Base-by-base conservation (phyloP, 371 early-diverging fungal genomes). In the Rhizopus delemar region DNA sequence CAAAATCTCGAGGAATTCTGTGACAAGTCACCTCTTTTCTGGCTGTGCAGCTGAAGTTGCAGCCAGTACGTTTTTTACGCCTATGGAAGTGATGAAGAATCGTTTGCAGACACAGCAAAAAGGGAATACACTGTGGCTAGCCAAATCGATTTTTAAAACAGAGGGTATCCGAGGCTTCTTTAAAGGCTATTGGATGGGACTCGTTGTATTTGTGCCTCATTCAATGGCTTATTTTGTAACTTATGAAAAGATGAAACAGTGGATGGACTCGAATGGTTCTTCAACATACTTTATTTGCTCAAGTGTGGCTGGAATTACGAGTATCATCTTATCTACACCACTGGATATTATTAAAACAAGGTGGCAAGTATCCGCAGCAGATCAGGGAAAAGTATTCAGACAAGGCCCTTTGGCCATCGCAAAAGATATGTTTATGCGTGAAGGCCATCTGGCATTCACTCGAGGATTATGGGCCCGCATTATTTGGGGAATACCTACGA, bases 331-430 rank as follows among this genome's bases (percentile, higher is more conserved):
- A 0, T 86, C 88, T 2, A 93, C 91, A 34, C 80, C 85, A 0
- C 65, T 89, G 2, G 94, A 94, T 63, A 84, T 91, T n/a, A 82
- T 93, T 41, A 91, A 92, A 63, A 94, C 94, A 31, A 80, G 92
- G 5, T 86, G 89, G 80, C 94, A 94, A 60, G 76, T 88, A 12
- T 80, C 84, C 3, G 71, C 68, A 2, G 63, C 71, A 15, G 73
- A 80, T 11, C 67, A 74, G 41, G 74, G 75, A 15, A 52, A 59
- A 31, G 43, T 46, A 22, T 71, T 59, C 66, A 75, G 63, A 46
- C 55, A 49, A 32, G 65, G 73, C 2, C 71, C 73, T 3, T 5
- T 68, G 4, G 53, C 55, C 4, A 84, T 90, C 28, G 78, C 81
- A 0, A 61, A 63, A 29, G 70, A 83, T 2, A 83, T 91, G 85